Base-by-base conservation (phyloP, 2,329 filamentous ascomycete species). In the Cercospora sesami region DNA sequence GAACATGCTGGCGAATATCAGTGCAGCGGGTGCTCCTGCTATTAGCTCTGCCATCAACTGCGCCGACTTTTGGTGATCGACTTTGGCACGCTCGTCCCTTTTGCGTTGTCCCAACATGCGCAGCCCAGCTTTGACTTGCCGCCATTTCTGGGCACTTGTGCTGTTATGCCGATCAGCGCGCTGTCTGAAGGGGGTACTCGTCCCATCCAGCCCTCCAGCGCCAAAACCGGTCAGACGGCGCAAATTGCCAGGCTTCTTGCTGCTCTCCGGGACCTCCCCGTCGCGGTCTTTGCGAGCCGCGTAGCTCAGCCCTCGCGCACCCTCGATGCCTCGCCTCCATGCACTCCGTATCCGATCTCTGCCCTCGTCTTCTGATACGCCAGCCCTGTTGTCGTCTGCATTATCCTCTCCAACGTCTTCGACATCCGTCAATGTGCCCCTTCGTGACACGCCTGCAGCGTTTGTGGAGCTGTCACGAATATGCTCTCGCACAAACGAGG, bases 1-100 rank as follows among this genome's bases (percentile, higher is more conserved):
- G 74, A 98, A 95, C 92, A 98, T 97, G 77, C 94, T 97, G 7
- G 95, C 95, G 63, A 99, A 83, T 80, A 99, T 96, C 67, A 99
- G 83, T 21, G 94, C 95, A 26, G 95, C 95, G 3, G 95, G 95
- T 1, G 94, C 93, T 64, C 93, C 95, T 53, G 95, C 96, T 60
- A 95, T 87, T 42, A 99, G 83, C 80, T 99, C 95, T 1, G 95
- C 95, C 87, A 99, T 94, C 58, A 99, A 84, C 79, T 99, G 95
- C 2, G 95, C 93, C 9, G 94, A 98, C 79, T 98, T 99, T 76
- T 91, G 90, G 77, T 95, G 93, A 78, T 99, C 95, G 69, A 97
- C 91, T 55, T 91, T 90, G 65, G 86, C 86, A 69, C 97, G 93
- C 64, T 92, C 91, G 78, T 92, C 96, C 79, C 90, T 92, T 78